Evolutionary conservation across 2,329 filamentous ascomycete species (phyloP).

Genomic region (Xylariaceae sp.): DNA sequence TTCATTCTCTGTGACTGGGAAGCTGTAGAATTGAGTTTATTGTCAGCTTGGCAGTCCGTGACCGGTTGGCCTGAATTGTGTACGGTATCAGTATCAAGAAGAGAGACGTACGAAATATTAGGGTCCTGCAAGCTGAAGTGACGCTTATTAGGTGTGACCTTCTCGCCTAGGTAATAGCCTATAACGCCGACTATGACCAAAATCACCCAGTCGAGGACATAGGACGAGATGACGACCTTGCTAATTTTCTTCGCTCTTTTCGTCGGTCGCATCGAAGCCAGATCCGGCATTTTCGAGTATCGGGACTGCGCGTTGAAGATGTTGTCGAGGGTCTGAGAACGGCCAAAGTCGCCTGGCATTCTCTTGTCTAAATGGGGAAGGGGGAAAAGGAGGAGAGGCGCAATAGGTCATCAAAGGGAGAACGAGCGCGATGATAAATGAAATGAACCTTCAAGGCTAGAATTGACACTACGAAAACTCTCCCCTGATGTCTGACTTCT

Average conservation of each 20-base stretch:
- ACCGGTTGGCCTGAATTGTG: background rate
- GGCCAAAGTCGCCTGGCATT: slow-evolving; percentile 27
- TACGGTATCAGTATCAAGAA: slow-evolving; percentile 2
- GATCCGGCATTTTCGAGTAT: slow-evolving; percentile 32
- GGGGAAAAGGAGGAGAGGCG: slow-evolving; percentile 3
- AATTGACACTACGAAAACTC: too few species aligned
- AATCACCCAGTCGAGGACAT: slow-evolving; percentile 72
- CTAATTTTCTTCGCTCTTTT: slow-evolving; percentile 23
- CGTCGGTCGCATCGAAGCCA: slow-evolving; percentile 18
- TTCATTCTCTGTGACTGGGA: slow-evolving; percentile 67
- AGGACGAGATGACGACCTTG: slow-evolving; percentile 56
- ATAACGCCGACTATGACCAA: slow-evolving; percentile 59
- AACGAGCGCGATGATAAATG: background rate
- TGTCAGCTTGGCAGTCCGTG: slow-evolving; percentile 1
- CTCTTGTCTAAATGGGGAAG: slow-evolving; percentile 17
- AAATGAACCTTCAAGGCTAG: too few species aligned
- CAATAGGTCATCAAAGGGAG: background rate
- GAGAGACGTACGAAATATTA: slow-evolving; percentile 63
- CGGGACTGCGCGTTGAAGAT: slow-evolving; percentile 22
- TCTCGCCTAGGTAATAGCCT: slow-evolving; percentile 54
- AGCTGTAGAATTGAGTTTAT: slow-evolving; percentile 43
- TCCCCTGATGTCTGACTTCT: too few species aligned
- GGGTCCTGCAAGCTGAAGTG: slow-evolving; percentile 72
- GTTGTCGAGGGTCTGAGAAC: slow-evolving; percentile 20
- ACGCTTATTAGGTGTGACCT: slow-evolving; percentile 62